phyloP scores from a whole-genome alignment of 768 basidiomycete genomes.

The Psilocybe subaeruginosa region DNA sequence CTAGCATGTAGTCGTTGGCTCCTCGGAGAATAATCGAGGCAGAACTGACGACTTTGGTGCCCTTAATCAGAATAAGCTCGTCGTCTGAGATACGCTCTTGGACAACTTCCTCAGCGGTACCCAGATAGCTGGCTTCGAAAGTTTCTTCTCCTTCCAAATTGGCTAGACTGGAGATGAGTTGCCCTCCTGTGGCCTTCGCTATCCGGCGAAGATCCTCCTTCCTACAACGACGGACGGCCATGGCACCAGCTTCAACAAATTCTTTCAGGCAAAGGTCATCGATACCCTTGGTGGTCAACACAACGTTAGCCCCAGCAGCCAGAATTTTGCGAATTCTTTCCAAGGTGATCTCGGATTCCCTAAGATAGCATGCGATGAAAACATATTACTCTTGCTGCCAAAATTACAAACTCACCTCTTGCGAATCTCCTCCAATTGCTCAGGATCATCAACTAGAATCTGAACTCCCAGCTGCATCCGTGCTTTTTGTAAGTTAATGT shows the following conservation, averaged over 20 bases:
- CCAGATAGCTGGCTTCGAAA: constrained; percentile 89
- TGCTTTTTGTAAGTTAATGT: constrained; percentile 95
- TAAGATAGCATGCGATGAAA: constrained; percentile 29
- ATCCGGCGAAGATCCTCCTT: constrained; percentile 98
- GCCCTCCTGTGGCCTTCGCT: constrained; percentile 96
- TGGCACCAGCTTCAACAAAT: constrained; percentile 98
- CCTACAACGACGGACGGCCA: constrained; percentile 96
- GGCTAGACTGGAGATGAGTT: constrained; percentile 88
- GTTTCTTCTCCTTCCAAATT: constrained; percentile 98
- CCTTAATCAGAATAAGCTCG: constrained; percentile 96
- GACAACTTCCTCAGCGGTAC: constrained; percentile 93
- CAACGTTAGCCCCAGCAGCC: constrained; percentile 94
- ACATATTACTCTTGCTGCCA: not conserved
- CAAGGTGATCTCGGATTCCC: constrained; percentile 94
- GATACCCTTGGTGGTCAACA: constrained; percentile 97
- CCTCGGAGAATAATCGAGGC: constrained; percentile 92
- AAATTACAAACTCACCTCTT: constrained; percentile 63
- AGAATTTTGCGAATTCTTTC: constrained; percentile 96
- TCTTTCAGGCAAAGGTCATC: constrained; percentile 98
- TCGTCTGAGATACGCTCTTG: constrained; percentile 99
- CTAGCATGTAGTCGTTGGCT: constrained; percentile 98
- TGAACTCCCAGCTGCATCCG: constrained; percentile 99
- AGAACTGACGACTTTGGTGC: constrained; percentile 94
- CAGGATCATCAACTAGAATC: constrained; percentile 94
- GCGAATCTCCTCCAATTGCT: constrained; percentile 95